Conservation (phyloP, 1,139 yeast genomes). For the Spencermartinsiella ligniputridi region DNA sequence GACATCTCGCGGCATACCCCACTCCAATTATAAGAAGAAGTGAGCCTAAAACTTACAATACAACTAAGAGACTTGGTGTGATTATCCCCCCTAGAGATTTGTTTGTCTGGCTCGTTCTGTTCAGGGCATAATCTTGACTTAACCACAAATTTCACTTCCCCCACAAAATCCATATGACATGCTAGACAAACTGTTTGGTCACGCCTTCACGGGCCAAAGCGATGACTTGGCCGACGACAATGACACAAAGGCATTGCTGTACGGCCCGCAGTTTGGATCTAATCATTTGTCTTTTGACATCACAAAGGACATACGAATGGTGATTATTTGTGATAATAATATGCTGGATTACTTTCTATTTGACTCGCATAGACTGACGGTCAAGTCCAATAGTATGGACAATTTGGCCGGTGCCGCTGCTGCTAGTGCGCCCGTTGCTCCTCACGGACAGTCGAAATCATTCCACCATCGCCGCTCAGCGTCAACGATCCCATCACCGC, state of each 20-base stretch:
- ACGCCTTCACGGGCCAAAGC: constrained; percentile 8
- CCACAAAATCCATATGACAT: no score
- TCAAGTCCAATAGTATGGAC: neutral
- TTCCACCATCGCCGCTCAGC: constrained; percentile 2
- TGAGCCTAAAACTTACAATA: no score
- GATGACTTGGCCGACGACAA: constrained; percentile 22
- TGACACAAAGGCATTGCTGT: constrained; percentile 26
- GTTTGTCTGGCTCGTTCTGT: no score
- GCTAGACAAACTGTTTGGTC: constrained; percentile 18
- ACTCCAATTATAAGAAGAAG: no score
- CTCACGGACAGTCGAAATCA: neutral
- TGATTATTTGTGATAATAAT: constrained; percentile 23
- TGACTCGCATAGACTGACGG: constrained; percentile 18
- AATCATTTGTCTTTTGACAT: constrained; percentile 15
- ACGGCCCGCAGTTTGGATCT: constrained; percentile 20
- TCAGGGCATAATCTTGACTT: no score
- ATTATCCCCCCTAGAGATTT: no score
- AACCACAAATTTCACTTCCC: no score
- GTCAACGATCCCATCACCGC: neutral
- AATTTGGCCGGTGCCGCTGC: neutral
- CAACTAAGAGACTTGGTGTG: no score
- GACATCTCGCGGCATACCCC: no score
- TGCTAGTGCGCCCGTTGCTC: neutral
- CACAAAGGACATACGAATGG: constrained; percentile 24
- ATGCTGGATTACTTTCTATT: constrained; percentile 21